Percentiles rank a stretch among this genome's conserved stretches.
Conservation (phyloP, 2,329 filamentous ascomycete species). For the Teratosphaeria nubilosa region DNA sequence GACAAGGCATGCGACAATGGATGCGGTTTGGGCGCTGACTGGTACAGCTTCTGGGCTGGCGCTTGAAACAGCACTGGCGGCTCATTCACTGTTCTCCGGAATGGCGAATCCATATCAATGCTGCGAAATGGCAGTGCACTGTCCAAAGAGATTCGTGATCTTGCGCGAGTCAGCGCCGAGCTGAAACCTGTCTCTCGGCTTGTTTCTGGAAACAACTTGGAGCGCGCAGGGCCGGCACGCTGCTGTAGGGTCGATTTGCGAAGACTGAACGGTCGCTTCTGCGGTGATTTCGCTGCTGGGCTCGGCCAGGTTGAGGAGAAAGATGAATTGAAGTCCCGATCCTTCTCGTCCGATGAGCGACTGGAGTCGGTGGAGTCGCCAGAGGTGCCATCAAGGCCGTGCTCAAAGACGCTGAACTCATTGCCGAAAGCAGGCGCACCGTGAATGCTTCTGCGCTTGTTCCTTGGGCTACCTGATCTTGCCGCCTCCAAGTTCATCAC, state of each 20-base stretch:
- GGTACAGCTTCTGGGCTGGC: conserved; percentile 20
- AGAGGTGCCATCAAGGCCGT: conserved; percentile 26
- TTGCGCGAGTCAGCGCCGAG: conserved; percentile 20
- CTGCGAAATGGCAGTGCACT: conserved; percentile 58
- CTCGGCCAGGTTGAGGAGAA: conserved; percentile 28
- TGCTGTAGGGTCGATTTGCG: conserved; percentile 83
- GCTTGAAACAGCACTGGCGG: conserved; percentile 39
- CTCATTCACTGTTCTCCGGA: conserved; percentile 51
- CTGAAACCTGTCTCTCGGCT: conserved; percentile 15
- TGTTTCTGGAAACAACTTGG: conserved; percentile 29
- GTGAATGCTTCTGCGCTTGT: conserved; percentile 73
- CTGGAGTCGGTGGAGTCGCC: conserved; percentile 15
- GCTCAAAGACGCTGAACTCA: conserved; percentile 70
- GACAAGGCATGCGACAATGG: conserved; percentile 80
- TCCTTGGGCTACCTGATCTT: conserved; percentile 73
- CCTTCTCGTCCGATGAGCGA: conserved; percentile 18
- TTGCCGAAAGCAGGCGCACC: conserved; percentile 53
- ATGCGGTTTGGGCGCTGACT: conserved; percentile 48
- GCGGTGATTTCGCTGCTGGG: conserved; percentile 19
- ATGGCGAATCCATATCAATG: conserved; percentile 56
- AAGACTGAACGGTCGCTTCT: conserved; percentile 35
- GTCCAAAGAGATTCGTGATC: conserved; percentile 68
- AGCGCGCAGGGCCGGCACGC: conserved; percentile 47
- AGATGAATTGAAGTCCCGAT: conserved; percentile 20
- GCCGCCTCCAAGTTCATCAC: conserved; percentile 78